Evolutionary conservation across 1,284 basidiomycete genomes (phyloP).

Genomic region (Hymenochaete sp.): DNA sequence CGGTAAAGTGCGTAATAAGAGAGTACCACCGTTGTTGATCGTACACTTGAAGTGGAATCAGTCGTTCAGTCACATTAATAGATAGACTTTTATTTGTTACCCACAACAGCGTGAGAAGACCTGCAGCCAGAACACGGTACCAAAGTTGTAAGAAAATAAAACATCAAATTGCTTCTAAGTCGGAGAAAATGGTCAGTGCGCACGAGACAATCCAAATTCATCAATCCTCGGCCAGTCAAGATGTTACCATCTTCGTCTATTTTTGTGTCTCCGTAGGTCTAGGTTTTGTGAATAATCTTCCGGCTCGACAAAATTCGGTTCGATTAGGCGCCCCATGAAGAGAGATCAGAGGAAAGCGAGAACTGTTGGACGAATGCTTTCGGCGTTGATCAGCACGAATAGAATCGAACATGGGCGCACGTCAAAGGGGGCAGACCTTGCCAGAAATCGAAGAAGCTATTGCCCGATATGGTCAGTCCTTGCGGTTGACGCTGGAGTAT

Average conservation of each 20-base stretch:
- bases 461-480: slow-evolving; percentile 31
- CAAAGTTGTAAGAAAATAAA: no score
- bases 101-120: slow-evolving; percentile 67
- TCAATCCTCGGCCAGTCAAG: slow-evolving; percentile 63
- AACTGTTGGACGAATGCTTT: no score
- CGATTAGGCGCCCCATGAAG: slow-evolving; percentile 60
- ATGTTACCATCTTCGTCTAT: slow-evolving; percentile 53
- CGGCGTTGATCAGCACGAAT: slow-evolving; percentile 9
- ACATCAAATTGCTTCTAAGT: background rate
- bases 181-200: background rate
- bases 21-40: slow-evolving; percentile 64
- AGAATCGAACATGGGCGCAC: slow-evolving; percentile 21
- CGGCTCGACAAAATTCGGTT: slow-evolving; percentile 44
- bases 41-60: slow-evolving; percentile 7
- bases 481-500: slow-evolving; percentile 10
- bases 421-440: slow-evolving; percentile 26
- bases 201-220: slow-evolving; percentile 68
- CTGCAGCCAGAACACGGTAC: slow-evolving; percentile 43
- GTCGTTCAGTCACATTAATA: background rate
- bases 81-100: slow-evolving; percentile 22
- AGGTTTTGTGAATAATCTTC: slow-evolving; percentile 72
- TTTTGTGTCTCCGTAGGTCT: slow-evolving; percentile 54
- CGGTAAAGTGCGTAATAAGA: slow-evolving; percentile 60
- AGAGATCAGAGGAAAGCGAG: slow-evolving; percentile 63
- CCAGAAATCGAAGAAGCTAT: slow-evolving; percentile 29